Percentiles rank a stretch among this genome's conserved stretches.
Conservation (phyloP, 2,329 filamentous ascomycete genomes). For the Aspergillus niger region DNA sequence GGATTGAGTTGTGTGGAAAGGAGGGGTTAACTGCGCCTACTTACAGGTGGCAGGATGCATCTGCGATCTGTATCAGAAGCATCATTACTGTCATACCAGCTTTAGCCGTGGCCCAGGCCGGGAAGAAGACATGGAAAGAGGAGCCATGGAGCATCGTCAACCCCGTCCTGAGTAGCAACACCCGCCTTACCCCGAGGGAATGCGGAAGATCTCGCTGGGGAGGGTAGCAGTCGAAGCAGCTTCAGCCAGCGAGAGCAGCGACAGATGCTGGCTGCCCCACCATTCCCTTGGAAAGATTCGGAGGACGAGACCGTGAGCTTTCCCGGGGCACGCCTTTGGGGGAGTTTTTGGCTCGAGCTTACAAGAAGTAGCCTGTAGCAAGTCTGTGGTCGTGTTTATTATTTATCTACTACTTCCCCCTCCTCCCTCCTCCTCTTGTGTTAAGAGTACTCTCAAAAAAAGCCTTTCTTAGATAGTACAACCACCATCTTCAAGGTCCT, state of each 20-base stretch:
- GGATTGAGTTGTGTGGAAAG: not conserved
- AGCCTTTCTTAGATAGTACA: constrained; percentile 1
- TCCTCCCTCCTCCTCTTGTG: constrained; percentile 13
- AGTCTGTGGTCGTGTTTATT: not conserved
- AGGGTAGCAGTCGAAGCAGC: constrained; percentile 25
- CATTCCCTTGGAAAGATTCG: constrained; percentile 42
- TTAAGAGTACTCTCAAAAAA: constrained; percentile 5
- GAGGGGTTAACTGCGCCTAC: not conserved
- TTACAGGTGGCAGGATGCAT: not conserved
- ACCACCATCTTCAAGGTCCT: not conserved
- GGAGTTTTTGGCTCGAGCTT: not conserved
- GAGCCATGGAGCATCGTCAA: not conserved
- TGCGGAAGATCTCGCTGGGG: constrained; percentile 42
- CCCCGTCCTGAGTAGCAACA: constrained; percentile 12
- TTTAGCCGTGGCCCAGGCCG: not conserved
- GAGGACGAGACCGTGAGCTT: constrained; percentile 33
- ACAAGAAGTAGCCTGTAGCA: constrained; percentile 18
- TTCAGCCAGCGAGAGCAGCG: constrained; percentile 32
- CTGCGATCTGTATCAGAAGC: not conserved
- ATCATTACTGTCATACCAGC: not conserved
- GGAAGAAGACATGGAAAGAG: not conserved
- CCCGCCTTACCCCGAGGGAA: constrained; percentile 38
- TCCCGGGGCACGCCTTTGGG: constrained; percentile 26
- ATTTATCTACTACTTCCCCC: constrained; percentile 3
- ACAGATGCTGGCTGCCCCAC: constrained; percentile 37